These are phyloP conservation scores for Quercus variabilis DNA, from an alignment of 306 rosid species.

Conservation along the genomic window DNA sequence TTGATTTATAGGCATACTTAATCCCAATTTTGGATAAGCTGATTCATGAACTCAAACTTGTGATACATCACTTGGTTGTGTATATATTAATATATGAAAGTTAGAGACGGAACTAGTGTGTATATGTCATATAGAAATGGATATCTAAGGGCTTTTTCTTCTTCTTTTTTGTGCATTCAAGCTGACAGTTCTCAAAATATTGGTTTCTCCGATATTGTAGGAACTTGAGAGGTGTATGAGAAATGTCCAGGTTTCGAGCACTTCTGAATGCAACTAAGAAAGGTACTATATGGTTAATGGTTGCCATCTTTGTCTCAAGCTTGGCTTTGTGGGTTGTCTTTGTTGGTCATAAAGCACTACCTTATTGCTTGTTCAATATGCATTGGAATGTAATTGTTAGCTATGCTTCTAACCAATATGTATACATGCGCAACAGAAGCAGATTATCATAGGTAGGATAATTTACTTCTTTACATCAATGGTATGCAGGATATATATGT, in stretches of 20 bases:
- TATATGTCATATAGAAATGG: neutral
- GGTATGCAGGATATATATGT: neutral
- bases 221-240: conserved; percentile 12
- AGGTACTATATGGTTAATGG: conserved; percentile 35
- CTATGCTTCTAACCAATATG: neutral
- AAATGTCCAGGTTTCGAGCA: conserved; percentile 74
- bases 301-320: neutral
- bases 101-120: neutral
- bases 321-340: neutral
- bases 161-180: neutral
- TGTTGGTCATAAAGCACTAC: neutral
- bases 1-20: too few relatives aligned
- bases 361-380: neutral
- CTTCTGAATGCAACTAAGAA: conserved; percentile 70
- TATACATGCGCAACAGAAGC: neutral
- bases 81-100: neutral
- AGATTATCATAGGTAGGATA: neutral
- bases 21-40: too few relatives aligned
- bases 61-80: neutral
- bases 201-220: neutral
- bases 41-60: too few relatives aligned
- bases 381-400: neutral
- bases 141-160: neutral
- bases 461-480: neutral
- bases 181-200: neutral